Conservation (phyloP, 306 rosid genomes). For the Dalbergia cochinchinensis region DNA sequence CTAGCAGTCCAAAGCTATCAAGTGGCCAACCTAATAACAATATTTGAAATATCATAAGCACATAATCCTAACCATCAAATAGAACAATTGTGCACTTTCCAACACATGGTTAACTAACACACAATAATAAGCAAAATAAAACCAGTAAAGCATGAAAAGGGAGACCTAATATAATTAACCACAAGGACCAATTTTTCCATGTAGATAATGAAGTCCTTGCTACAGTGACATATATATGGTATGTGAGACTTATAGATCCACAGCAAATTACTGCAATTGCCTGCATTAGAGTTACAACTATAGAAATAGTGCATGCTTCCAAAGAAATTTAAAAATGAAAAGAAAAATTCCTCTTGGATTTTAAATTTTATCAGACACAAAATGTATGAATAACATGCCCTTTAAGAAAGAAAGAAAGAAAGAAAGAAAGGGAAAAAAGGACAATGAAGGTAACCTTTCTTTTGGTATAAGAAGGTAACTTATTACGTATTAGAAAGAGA, state of each 20-base stretch:
- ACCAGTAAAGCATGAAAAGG: conserved; percentile 18
- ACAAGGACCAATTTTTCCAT: conserved; percentile 15
- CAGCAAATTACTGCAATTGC: conserved; percentile 8
- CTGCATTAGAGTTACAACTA: conserved; percentile 11
- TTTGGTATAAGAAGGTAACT: not conserved
- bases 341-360: not conserved
- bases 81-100: not conserved
- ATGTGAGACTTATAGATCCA: conserved; percentile 33
- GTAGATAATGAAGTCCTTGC: conserved; percentile 13
- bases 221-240: not conserved
- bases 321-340: not conserved
- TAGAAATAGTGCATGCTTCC: conserved; percentile 8
- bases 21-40: conserved; percentile 83
- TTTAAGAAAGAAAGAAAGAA: not conserved
- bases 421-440: too few relatives aligned
- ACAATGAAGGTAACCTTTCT: not conserved
- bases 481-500: not conserved
- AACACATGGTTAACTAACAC: conserved; percentile 30
- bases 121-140: conserved; percentile 12
- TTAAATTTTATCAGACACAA: not conserved
- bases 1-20: conserved; percentile 68
- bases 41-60: conserved; percentile 1
- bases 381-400: not conserved
- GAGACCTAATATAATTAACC: not conserved
- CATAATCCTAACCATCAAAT: conserved; percentile 12